Base-by-base conservation (phyloP, 140 eudicot species). In the Oenanthe javanica region DNA sequence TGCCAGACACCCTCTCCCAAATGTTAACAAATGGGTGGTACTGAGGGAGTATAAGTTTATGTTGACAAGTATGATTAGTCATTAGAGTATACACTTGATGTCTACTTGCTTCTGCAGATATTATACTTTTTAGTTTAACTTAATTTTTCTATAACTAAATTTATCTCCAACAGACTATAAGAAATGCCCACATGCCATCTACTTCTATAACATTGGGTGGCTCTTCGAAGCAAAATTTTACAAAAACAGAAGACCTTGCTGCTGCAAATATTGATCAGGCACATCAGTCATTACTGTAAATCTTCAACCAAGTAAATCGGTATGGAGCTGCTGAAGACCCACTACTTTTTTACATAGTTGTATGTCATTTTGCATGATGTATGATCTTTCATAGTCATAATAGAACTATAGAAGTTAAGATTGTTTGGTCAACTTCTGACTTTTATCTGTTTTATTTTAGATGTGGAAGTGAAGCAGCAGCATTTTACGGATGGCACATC, bases 171-270 rank as follows among this genome's bases (percentile, higher is more conserved):
- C 77, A 72, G 77, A 45, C 63, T 75, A 49, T 27, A 75, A 75
- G 36, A 38, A 75, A 48, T 75, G 79, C 43, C 47, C 64, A 25
- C 63, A 75, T 76, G 79, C 79, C 79, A 76, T 31, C 48, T 51
- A 49, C 79, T 31, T 50, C 67, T 76, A 69, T 13, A 4, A 27
- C 67, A 49, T 51, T 76, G 27, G 79, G 47, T 16, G 79, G 48
- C 31, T n/a, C 79, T 45, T 76, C 42, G 59, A 74, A 31, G 21
- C 40, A 14, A 51, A 51, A 42, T 43, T 40, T 72, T 14, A 3
- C 14, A 51, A 76, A 36, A 76, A 8, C 25, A 51, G 79, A 76
- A 76, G 79, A 52, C 31, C 69, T 9, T 25, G 67, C 1, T 51
- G 49, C 66, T 52, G 49, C 15, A 76, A 18, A 48, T 73, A 42